Percentiles rank a stretch among this genome's conserved stretches.
Evolutionary conservation across 345 rosid genomes (phyloP).

Genomic region (Microthlaspi erraticum): DNA sequence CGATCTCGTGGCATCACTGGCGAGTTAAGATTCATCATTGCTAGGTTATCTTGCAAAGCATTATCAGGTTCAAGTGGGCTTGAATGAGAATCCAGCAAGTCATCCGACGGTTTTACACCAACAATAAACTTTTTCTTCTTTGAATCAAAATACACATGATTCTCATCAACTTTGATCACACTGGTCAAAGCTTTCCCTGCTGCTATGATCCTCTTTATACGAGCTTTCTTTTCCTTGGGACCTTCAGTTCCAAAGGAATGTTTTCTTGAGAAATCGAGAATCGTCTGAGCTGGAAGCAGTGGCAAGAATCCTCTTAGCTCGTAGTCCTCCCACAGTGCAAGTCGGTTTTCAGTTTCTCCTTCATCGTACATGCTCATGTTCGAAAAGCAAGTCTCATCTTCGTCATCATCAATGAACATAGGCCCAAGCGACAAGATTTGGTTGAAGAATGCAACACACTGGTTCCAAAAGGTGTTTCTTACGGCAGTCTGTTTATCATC

Average conservation of each 20-base stretch:
- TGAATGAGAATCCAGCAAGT: conserved; percentile 41
- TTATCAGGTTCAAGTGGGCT: conserved; percentile 42
- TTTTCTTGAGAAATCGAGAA: conserved; percentile 87
- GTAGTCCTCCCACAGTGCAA: conserved; percentile 93
- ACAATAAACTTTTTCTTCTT: conserved; percentile 69
- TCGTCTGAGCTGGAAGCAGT: conserved; percentile 81
- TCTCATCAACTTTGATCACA: conserved; percentile 63
- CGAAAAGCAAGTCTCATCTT: conserved; percentile 83
- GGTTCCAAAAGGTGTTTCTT: conserved; percentile 74
- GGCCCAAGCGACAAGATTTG: conserved; percentile 61
- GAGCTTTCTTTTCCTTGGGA: conserved; percentile 67
- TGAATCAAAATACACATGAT: conserved; percentile 70
- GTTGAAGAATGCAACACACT: conserved; percentile 68
- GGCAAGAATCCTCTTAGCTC: conserved; percentile 94
- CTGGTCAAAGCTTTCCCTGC: conserved; percentile 82
- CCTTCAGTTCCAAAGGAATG: conserved; percentile 65
- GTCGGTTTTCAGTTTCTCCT: conserved; percentile 84
- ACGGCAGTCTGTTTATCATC: conserved; percentile 72
- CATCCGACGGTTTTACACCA: conserved; percentile 65
- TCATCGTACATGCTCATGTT: conserved; percentile 91
- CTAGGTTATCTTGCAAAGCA: conserved; percentile 46
- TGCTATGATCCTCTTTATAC: conserved; percentile 76
- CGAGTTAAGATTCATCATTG: conserved; percentile 41
- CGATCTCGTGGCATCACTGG: conserved; percentile 47
- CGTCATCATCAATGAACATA: conserved; percentile 60